Percentiles rank a stretch among this genome's conserved stretches.
Conservation (phyloP, 345 rosid species). For the Erucastrum elatum region DNA sequence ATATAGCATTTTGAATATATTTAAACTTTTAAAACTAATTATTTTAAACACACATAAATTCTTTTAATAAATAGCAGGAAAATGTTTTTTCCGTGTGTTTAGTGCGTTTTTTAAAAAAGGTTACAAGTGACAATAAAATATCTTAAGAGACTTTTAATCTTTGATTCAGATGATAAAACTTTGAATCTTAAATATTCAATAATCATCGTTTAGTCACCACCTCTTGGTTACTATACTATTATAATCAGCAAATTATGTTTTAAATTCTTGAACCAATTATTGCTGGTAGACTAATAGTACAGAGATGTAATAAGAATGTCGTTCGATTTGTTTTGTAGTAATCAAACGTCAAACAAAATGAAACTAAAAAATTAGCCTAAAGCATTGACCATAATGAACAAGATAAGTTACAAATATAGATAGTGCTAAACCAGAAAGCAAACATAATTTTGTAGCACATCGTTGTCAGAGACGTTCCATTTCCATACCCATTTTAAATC, state of each 20-base stretch:
- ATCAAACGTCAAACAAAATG: not conserved
- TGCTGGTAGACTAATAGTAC: not conserved
- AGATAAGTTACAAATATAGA: not conserved
- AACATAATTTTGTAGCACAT: not conserved
- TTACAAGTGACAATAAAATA: not conserved
- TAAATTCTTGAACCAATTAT: not conserved
- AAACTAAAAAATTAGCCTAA: not conserved
- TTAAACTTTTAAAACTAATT: too few relatives aligned
- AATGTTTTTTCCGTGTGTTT: not conserved
- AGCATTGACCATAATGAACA: not conserved
- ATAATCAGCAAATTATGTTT: not conserved
- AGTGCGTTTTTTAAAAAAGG: not conserved
- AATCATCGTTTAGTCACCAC: not conserved
- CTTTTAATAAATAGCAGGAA: not conserved
- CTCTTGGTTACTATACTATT: not conserved
- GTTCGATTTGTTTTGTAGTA: not conserved
- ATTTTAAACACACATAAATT: not conserved
- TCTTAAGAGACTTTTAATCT: not conserved
- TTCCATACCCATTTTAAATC: too few relatives aligned
- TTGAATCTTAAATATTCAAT: not conserved
- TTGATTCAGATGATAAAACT: not conserved
- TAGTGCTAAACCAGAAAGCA: not conserved
- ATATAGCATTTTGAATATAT: too few relatives aligned
- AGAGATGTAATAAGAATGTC: not conserved
- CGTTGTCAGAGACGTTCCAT: not conserved